phyloP scores from a whole-genome alignment of 2,329 filamentous ascomycete genomes.

The Cytospora paraplurivora region DNA sequence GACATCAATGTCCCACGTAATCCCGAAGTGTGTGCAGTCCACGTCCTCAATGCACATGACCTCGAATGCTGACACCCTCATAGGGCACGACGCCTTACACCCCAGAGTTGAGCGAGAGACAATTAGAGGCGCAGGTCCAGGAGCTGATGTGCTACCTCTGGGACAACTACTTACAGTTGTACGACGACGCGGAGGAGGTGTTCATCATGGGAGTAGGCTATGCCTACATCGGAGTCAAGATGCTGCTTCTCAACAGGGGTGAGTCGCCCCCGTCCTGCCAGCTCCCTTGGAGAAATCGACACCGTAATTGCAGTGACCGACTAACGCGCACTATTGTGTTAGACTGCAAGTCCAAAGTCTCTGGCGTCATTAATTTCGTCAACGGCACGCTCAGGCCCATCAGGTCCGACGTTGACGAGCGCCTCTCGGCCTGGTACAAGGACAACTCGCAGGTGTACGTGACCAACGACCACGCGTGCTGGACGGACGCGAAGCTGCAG shows the following conservation, averaged over 20 bases:
- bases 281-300: not conserved
- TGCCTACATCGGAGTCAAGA: conserved; percentile 80
- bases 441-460: conserved; percentile 80
- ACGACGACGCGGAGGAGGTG: conserved; percentile 69
- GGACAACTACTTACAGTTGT: conserved; percentile 93
- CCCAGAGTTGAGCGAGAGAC: conserved; percentile 47
- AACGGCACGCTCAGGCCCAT: conserved; percentile 75
- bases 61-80: conserved; percentile 20
- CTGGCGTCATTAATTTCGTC: conserved; percentile 80
- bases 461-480: conserved; percentile 72
- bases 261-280: conserved; percentile 30
- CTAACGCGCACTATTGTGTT: conserved; percentile 13
- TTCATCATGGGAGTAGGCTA: conserved; percentile 89
- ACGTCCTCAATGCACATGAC: conserved; percentile 54
- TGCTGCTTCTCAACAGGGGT: conserved; percentile 78
- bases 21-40: conserved; percentile 16
- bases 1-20: conserved; percentile 89
- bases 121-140: conserved; percentile 62
- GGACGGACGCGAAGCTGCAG: conserved; percentile 63
- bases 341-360: conserved; percentile 68
- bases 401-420: conserved; percentile 74
- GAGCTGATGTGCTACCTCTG: conserved; percentile 85
- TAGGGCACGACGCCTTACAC: conserved; percentile 53
- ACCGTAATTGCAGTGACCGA: too few relatives aligned
- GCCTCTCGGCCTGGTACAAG: conserved; percentile 80